phyloP scores from a whole-genome alignment of 1,139 yeast genomes.

The Taphrina populina region DNA sequence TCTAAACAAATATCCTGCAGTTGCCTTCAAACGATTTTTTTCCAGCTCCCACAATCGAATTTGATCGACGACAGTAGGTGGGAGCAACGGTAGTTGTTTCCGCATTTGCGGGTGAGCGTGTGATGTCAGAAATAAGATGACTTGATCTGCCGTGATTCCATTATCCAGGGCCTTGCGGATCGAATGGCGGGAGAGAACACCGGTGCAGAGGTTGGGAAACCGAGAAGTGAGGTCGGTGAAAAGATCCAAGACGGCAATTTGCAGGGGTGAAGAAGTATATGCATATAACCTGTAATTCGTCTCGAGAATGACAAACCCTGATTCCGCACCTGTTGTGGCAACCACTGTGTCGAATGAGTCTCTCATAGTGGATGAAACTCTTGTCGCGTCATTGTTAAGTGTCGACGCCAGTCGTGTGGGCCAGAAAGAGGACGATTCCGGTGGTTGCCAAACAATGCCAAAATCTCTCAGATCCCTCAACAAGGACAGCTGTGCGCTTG shows the following conservation, averaged over 20 bases:
- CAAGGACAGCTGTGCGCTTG: constrained; percentile 82
- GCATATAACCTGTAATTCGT: constrained; percentile 93
- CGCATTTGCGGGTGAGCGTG: constrained; percentile 96
- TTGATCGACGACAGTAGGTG: constrained; percentile 95
- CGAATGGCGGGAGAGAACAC: constrained; percentile 89
- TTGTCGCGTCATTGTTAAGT: constrained; percentile 70
- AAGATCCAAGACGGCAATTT: constrained; percentile 84
- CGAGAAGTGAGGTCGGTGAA: constrained; percentile 83
- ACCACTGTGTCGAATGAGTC: constrained; percentile 52
- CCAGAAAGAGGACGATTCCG: constrained; percentile 63
- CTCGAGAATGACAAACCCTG: constrained; percentile 80
- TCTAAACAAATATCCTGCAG: constrained; percentile 82
- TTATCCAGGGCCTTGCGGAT: constrained; percentile 76
- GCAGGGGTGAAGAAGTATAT: constrained; percentile 87
- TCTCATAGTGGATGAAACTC: constrained; percentile 59
- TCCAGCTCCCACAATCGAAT: constrained; percentile 95
- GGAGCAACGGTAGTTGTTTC: constrained; percentile 53
- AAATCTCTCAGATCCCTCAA: constrained; percentile 85
- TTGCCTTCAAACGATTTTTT: constrained; percentile 83
- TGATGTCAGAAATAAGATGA: constrained; percentile 79
- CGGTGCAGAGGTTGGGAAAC: constrained; percentile 88
- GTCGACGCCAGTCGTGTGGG: constrained; percentile 92
- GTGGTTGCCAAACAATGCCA: constrained; percentile 78
- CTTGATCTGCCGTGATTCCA: constrained; percentile 95
- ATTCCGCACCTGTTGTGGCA: constrained; percentile 40